phyloP scores from a whole-genome alignment of 1,284 basidiomycete genomes.

The Laetiporus sulphureus region DNA sequence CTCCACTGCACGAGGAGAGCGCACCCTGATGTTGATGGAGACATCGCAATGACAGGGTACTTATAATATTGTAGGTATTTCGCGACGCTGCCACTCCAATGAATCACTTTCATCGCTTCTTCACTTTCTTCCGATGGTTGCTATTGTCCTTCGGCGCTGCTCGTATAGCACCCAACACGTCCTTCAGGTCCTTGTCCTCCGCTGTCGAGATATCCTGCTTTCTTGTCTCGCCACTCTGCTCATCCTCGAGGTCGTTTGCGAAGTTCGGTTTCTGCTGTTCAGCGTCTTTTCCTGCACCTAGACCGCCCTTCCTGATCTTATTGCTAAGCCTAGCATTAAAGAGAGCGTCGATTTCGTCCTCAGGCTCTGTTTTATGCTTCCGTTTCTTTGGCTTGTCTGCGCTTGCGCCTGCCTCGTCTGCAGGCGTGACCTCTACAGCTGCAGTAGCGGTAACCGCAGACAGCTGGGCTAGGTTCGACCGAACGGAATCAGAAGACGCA shows the following conservation, averaged over 20 bases:
- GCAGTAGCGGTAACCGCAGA: not conserved
- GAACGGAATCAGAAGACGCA: not conserved
- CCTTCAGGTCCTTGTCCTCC: constrained; percentile 27
- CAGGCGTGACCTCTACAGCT: constrained; percentile 3
- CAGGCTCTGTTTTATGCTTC: constrained; percentile 24
- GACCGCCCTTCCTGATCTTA: constrained; percentile 46
- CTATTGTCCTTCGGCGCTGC: constrained; percentile 34
- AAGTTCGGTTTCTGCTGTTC: constrained; percentile 3
- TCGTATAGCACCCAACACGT: constrained; percentile 38
- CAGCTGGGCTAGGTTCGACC: not conserved
- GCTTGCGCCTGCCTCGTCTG: not conserved
- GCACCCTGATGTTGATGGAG: too few species aligned
- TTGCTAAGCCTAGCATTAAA: constrained; percentile 53
- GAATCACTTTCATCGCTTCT: constrained; percentile 10
- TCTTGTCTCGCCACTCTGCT: constrained; percentile 13
- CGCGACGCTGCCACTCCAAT: not conserved
- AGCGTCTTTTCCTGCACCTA: constrained; percentile 16
- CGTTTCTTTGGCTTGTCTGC: constrained; percentile 19
- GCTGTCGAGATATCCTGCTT: constrained; percentile 12
- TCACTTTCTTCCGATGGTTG: constrained; percentile 19
- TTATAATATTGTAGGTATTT: not conserved
- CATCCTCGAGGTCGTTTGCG: constrained; percentile 15
- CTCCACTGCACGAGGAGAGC: constrained; percentile 65
- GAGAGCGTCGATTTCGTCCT: constrained; percentile 68
- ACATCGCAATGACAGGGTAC: not conserved